Base-by-base conservation (phyloP, 75 land plant genomes). In the Pinus tabuliformis region DNA sequence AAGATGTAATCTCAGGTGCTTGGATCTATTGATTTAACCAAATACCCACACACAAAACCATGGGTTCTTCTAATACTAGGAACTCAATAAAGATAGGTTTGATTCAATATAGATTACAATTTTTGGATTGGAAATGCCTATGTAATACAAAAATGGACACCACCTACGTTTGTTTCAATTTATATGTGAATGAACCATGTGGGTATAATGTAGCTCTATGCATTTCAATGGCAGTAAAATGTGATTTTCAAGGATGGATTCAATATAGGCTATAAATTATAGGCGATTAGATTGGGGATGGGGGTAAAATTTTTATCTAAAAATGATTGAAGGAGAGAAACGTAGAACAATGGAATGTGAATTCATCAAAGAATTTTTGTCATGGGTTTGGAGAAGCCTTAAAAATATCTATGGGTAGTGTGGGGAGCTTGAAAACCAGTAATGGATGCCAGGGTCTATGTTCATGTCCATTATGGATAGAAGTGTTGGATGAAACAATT, bases 331-430 rank as follows among this genome's bases (percentile, higher is more conserved):
- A 42, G 65, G 80, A 26, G 59, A 11, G 45, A 45, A 79, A 60
- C 63, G 36, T 33, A 81, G 70, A 85, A 85, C 71, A 49, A 13
- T 37, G 4, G 76, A 76, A 37, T 36, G 81, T 74, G 80, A 83
- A 70, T 77, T 86, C 45, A 62, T 73, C 16, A 76, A 83, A 71
- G 88, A 75, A 21, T 83, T 64, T 58, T 89, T 33, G 87, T 73
- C 59, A 75, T 65, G 78, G 82, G 45, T 83, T 88, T 60, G 81
- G 81, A 13, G 93, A 89, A 59, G 91, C 33, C 33, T 33, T 33
- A 33, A 33, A 83, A 79, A 92, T 92, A 93, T 92, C 93, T 12
- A 80, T 88, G 13, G 90, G 88, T 57, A 91, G 93, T 70, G 52
- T 71, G 4, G 80, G 76, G 36, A 84, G 87, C 75, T 62, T 88